phyloP scores from a whole-genome alignment of 2,329 filamentous ascomycete species.

The Sporothrix brunneoviolacea region DNA sequence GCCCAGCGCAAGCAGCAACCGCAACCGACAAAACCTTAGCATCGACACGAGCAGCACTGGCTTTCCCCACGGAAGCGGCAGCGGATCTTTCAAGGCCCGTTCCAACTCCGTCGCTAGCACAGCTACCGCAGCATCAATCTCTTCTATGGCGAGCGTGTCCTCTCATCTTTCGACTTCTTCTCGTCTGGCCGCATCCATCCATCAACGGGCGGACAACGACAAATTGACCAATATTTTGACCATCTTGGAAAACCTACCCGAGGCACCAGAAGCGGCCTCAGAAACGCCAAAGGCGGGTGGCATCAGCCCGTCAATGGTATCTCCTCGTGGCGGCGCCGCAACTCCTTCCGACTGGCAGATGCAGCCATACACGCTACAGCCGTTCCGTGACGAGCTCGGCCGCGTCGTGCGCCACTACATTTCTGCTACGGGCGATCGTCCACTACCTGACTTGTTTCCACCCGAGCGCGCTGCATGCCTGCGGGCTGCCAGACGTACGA shows the following conservation, averaged over 20 bases:
- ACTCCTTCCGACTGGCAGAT: not conserved
- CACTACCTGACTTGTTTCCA: constrained; percentile 30
- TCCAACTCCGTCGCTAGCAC: constrained; percentile 12
- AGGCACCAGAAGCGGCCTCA: not conserved
- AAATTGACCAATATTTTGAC: constrained; percentile 28
- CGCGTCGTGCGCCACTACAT: constrained; percentile 35
- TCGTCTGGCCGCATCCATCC: constrained; percentile 19
- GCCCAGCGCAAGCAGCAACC: constrained; percentile 6
- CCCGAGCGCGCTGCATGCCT: constrained; percentile 34
- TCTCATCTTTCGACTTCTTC: constrained; percentile 18
- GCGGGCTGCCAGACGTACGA: constrained; percentile 34
- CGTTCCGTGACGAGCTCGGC: constrained; percentile 34
- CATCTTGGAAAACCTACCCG: constrained; percentile 25
- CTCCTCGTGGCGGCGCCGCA: not conserved
- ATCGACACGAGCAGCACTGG: not conserved
- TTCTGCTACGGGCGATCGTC: constrained; percentile 24
- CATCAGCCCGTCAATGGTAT: not conserved
- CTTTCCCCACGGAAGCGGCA: not conserved
- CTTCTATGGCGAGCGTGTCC: constrained; percentile 4
- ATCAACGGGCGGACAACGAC: constrained; percentile 25
- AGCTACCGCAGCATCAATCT: constrained; percentile 5
- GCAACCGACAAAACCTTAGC: constrained; percentile 5
- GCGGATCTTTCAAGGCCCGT: not conserved
- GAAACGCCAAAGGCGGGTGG: not conserved
- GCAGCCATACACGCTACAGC: constrained; percentile 28